Conservation (phyloP, 805 yeast species). For the Cyberlindnera mycetangii region DNA sequence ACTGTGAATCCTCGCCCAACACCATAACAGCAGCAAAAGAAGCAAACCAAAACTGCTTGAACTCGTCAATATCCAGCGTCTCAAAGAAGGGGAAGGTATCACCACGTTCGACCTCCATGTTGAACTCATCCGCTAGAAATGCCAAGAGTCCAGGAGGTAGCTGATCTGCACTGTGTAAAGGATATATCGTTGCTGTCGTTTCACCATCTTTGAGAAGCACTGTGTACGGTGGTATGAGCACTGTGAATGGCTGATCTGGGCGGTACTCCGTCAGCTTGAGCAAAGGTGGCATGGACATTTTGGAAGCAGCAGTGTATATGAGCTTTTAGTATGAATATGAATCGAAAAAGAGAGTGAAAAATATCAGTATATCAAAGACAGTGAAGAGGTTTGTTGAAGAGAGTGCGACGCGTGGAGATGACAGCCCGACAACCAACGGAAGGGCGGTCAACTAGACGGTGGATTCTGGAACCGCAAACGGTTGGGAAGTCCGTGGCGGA, state of each 20-base stretch:
- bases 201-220: constrained; percentile 83
- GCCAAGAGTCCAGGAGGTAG: constrained; percentile 77
- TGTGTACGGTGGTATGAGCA: constrained; percentile 55
- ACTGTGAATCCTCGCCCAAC: constrained; percentile 67
- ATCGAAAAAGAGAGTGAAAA: not conserved
- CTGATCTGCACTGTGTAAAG: constrained; percentile 62
- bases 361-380: not conserved
- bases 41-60: constrained; percentile 85
- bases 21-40: constrained; percentile 74
- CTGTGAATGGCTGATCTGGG: constrained; percentile 26
- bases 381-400: not conserved
- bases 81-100: constrained; percentile 87
- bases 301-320: not conserved
- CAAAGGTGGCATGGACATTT: constrained; percentile 14
- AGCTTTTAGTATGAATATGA: not conserved
- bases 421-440: not conserved
- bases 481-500: not conserved
- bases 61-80: constrained; percentile 69
- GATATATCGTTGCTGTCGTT: constrained; percentile 91
- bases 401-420: not conserved
- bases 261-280: constrained; percentile 18
- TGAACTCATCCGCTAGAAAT: constrained; percentile 87
- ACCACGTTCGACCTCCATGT: constrained; percentile 87
- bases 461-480: not conserved
- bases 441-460: not conserved